Base-by-base conservation (phyloP, 177 flowering plant genomes). In the Telopea speciosissima region DNA sequence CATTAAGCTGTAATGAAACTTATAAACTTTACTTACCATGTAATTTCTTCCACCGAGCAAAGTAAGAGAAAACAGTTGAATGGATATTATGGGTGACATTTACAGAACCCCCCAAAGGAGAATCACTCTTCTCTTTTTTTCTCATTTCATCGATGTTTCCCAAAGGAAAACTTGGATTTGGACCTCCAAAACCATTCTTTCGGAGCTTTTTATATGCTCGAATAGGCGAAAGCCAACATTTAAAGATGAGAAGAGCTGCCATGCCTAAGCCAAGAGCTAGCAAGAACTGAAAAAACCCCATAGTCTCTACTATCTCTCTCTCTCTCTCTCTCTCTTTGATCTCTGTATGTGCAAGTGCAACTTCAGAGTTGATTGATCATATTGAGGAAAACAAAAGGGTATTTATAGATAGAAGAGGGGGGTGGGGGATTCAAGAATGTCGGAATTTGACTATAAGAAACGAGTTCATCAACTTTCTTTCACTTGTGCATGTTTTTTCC, bases 81-180 rank as follows among this genome's bases (percentile, higher is more conserved):
- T 91, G 96, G 5, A 91, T 88, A 70, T 93, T 90, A 82, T 93
- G 84, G 42, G 80, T 71, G 66, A 87, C 68, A 3, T 7, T 66
- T 1, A 42, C n/a, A 9, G 74, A 25, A n/a, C 54, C 24, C 26
- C 54, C 24, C 26, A 68, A 63, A 3, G 73, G 24, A 62, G 73
- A 62, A 59, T 10, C 52, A 1, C 13, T 63, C 8, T 61, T 78
- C 67, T 70, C 66, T 75, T 70, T 75, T 63, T 45, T 77, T 24
- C 56, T 77, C 84, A 85, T 87, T 16, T 81, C 85, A 0, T 8
- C 58, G 7, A 84, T 70, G 77, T 90, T 93, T 54, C 98, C 97
- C 0, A 93, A 63, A 60, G 98, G 98, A 49, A 93, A 93, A 61
- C 74, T 79, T 13, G 98, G 98, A 68, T 84, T 68, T 19, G 97